Evolutionary conservation across 2,329 filamentous ascomycete genomes (phyloP), one percentile per base, ranked within the genome.

Genomic region (Eutypella sp.): DNA sequence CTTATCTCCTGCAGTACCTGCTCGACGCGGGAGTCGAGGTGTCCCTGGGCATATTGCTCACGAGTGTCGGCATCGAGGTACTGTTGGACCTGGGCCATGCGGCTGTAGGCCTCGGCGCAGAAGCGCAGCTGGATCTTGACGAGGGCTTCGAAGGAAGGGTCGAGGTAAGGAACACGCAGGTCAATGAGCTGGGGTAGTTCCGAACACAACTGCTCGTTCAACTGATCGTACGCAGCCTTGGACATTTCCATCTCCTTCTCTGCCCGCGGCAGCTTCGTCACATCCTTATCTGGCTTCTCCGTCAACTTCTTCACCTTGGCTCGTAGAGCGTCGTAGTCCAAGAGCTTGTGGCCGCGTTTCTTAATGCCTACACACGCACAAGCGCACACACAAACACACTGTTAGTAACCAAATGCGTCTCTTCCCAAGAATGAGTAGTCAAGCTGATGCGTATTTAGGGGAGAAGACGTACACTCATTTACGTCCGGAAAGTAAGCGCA

Each of bases 71-170:
- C 87, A 64, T 97, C 93, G 25, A 99, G 77, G 66, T 96, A 97
- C 71, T 99, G 93, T 72, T 99, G 93, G 47, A 99, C 95, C 73
- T 99, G 95, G 22, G 95, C 93, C 93, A 99, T 99, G 40, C 93
- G 79, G 51, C 85, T 91, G 69, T 99, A 99, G 2, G 93, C 93
- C 71, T 99, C 93, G 7, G 95, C 93, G 62, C 95, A 99, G 74
- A 99, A 99, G 31, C 93, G 80, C 60, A 99, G 69, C 72, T 99
- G 93, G 56, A 99, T 99, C 76, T 99, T 99, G 66, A 99, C 93
- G 43, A 99, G 82, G 0, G 95, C 93, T 70, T 99, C 93, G 63
- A 99, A 99, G 51, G 85, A 92, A 0, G 95, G 95, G 61, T 99
- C 93, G 47, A 99, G 81, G 64, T 99, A 99, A 0, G 95, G 95